Conservation (phyloP, 345 rosid genomes). For the Excoecaria cochinchinensis region DNA sequence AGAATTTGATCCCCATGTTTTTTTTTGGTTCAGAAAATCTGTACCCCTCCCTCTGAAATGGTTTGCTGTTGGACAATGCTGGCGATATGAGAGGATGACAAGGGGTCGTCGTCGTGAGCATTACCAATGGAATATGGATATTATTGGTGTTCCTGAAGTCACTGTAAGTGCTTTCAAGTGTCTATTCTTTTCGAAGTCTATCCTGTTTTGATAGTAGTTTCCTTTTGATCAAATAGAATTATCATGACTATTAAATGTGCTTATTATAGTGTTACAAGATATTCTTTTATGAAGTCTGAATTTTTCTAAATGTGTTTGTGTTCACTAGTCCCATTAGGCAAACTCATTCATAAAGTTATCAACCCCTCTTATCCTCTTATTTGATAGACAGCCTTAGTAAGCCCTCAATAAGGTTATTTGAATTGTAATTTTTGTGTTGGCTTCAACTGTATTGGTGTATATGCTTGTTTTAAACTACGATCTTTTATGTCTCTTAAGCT, state of each 20-base stretch:
- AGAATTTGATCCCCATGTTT: slow-evolving; percentile 59
- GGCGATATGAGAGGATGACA: slow-evolving; percentile 98
- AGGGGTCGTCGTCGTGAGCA: slow-evolving; percentile 96
- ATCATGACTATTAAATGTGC: neutral
- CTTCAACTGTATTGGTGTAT: neutral
- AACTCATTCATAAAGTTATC: neutral
- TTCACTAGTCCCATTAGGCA: neutral
- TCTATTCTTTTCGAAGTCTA: slow-evolving; percentile 1
- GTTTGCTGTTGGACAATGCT: slow-evolving; percentile 95
- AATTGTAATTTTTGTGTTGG: neutral
- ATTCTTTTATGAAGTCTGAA: neutral
- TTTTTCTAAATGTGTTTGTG: neutral
- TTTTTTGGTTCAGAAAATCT: slow-evolving; percentile 84
- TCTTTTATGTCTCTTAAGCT: neutral
- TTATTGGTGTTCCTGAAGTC: slow-evolving; percentile 86
- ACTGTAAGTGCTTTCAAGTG: slow-evolving; percentile 46
- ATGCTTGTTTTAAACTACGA: slow-evolving; percentile 4
- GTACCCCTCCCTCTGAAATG: slow-evolving; percentile 88
- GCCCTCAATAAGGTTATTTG: neutral
- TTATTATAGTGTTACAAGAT: neutral
- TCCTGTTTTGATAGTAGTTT: neutral
- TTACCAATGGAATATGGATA: slow-evolving; percentile 99
- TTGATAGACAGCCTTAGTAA: neutral
- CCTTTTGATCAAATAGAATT: neutral
- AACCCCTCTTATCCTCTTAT: neutral